Conservation (phyloP, 805 yeast genomes). For the Lipomyces lipofer region DNA sequence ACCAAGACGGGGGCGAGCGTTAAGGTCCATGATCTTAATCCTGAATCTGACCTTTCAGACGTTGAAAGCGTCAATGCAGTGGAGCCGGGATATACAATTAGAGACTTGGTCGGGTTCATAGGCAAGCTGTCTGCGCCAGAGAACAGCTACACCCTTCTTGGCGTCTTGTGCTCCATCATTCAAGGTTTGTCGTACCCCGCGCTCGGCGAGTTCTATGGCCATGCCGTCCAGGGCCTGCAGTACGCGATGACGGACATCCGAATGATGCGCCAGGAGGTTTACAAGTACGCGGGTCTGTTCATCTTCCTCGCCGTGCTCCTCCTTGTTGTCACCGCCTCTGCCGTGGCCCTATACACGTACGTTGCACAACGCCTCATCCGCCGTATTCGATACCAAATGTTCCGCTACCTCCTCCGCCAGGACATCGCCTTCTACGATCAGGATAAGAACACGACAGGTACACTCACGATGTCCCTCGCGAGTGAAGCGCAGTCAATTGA, state of each 20-base stretch:
- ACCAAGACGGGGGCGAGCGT: slow-evolving; percentile 21
- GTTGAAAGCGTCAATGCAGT: background rate
- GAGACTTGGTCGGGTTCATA: slow-evolving; percentile 22
- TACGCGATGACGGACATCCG: slow-evolving; percentile 39
- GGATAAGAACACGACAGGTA: slow-evolving; percentile 36
- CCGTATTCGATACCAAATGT: slow-evolving; percentile 34
- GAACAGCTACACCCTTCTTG: slow-evolving; percentile 16
- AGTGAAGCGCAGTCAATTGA: slow-evolving; percentile 36
- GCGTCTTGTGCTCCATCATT: slow-evolving; percentile 24
- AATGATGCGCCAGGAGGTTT: slow-evolving; percentile 41
- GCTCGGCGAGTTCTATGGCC: slow-evolving; percentile 30
- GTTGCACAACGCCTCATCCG: slow-evolving; percentile 32
- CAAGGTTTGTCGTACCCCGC: slow-evolving; percentile 31
- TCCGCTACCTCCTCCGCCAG: slow-evolving; percentile 35
- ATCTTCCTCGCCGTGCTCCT: slow-evolving; percentile 43
- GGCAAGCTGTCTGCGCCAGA: slow-evolving; percentile 20
- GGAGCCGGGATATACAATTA: slow-evolving; percentile 13
- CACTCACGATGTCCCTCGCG: slow-evolving; percentile 35
- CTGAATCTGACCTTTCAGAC: slow-evolving; percentile 7
- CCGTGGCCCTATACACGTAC: slow-evolving; percentile 41
- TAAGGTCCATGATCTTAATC: slow-evolving; percentile 1
- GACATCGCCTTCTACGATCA: slow-evolving; percentile 37
- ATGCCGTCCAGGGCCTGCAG: slow-evolving; percentile 27
- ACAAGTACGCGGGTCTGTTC: slow-evolving; percentile 43
- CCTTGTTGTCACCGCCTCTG: slow-evolving; percentile 44